Evolutionary conservation across 2,329 filamentous ascomycete species (phyloP).

Genomic region (Aspergillus clavatus): DNA sequence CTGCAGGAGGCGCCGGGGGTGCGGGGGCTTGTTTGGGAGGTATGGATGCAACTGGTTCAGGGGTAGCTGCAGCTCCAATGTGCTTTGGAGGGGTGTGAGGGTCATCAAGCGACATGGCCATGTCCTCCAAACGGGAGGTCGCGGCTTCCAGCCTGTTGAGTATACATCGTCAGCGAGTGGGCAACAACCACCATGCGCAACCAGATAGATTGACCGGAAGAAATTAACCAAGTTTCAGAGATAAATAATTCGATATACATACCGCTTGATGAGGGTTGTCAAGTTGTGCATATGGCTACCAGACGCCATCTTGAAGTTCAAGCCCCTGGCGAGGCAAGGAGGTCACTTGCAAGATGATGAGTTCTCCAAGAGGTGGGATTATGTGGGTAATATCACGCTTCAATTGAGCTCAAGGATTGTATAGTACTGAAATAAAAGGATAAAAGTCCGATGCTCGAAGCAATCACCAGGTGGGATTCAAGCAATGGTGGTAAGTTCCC

Average conservation of each 20-base stretch:
- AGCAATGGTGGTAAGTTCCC: constrained; percentile 14
- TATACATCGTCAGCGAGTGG: constrained; percentile 42
- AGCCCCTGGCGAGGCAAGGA: constrained; percentile 13
- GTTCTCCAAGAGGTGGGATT: constrained; percentile 31
- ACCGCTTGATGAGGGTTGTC: constrained; percentile 98
- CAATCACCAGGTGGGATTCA: not conserved
- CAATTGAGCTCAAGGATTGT: not conserved
- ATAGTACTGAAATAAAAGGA: not conserved
- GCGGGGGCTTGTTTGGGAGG: constrained; percentile 29
- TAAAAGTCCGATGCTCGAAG: not conserved
- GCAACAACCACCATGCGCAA: not conserved
- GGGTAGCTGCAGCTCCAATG: constrained; percentile 20
- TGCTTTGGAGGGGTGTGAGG: constrained; percentile 43
- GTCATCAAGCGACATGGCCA: constrained; percentile 67
- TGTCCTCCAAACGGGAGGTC: constrained; percentile 92
- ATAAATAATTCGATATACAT: constrained; percentile 34
- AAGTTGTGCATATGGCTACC: constrained; percentile 87
- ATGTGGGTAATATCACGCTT: not conserved
- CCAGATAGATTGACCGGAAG: not conserved
- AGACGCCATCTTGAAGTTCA: constrained; percentile 55
- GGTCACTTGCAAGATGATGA: constrained; percentile 3
- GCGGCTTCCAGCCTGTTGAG: constrained; percentile 84
- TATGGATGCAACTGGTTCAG: constrained; percentile 21
- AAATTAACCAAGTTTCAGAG: not conserved
- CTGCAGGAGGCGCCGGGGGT: constrained; percentile 45